phyloP scores from a whole-genome alignment of 805 yeast species.

The Candida bentonensis region DNA sequence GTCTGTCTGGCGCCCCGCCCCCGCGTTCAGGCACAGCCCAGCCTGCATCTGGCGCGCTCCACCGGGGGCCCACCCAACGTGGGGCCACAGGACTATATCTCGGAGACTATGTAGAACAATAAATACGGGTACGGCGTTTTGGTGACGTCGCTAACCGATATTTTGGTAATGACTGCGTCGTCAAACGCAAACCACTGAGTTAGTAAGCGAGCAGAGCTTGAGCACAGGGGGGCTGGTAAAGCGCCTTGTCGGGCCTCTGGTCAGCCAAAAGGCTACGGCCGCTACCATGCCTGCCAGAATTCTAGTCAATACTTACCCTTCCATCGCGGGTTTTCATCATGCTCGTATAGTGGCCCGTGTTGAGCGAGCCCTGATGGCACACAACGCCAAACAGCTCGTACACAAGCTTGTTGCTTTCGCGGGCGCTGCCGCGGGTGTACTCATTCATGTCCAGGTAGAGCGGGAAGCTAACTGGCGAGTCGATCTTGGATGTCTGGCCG shows the following conservation, averaged over 20 bases:
- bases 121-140: constrained; percentile 60
- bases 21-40: too few relatives aligned
- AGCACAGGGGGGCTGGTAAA: too few relatives aligned
- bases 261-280: too few relatives aligned
- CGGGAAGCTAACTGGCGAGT: constrained; percentile 61
- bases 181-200: constrained; percentile 78
- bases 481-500: constrained; percentile 47
- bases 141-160: constrained; percentile 51
- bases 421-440: constrained; percentile 25
- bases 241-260: too few relatives aligned
- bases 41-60: too few relatives aligned
- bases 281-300: background rate
- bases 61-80: too few relatives aligned
- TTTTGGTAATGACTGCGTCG: constrained; percentile 65
- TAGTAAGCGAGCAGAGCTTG: constrained; percentile 11
- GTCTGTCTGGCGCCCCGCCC: too few relatives aligned
- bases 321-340: constrained; percentile 59
- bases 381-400: constrained; percentile 82
- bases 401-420: constrained; percentile 22
- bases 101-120: constrained; percentile 28
- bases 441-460: constrained; percentile 55
- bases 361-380: constrained; percentile 82
- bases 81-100: too few relatives aligned
- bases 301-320: constrained; percentile 10
- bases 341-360: constrained; percentile 90